These are phyloP conservation scores for Lithohypha guttulata DNA, from an alignment of 2,329 filamentous ascomycete species.

Conservation along the genomic window DNA sequence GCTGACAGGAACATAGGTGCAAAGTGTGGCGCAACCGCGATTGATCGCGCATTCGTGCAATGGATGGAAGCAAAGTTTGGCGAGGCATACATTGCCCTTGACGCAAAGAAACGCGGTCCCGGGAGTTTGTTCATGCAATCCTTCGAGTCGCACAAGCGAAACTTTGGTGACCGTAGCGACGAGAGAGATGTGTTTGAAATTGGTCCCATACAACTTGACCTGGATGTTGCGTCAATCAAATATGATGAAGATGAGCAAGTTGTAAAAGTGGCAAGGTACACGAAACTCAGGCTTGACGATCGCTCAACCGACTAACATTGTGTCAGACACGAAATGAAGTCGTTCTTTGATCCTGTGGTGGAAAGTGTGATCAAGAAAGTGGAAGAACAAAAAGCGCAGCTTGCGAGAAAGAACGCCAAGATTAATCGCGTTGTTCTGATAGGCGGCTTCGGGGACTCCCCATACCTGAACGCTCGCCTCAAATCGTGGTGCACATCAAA, in stretches of 20 bases:
- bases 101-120: conserved; percentile 20
- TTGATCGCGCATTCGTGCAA: conserved; percentile 27
- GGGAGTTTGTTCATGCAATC: conserved; percentile 28
- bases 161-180: conserved; percentile 20
- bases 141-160: conserved; percentile 26
- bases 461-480: conserved; percentile 13
- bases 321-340: conserved; percentile 10
- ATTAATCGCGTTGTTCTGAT: conserved; percentile 5
- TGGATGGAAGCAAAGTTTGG: conserved; percentile 25
- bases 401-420: conserved; percentile 7
- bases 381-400: conserved; percentile 6
- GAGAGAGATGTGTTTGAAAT: background rate
- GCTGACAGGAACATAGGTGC: conserved; percentile 24
- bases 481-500: no score
- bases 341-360: conserved; percentile 13
- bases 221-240: background rate
- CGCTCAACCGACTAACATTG: background rate
- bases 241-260: conserved; percentile 10
- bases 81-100: conserved; percentile 22
- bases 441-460: conserved; percentile 11
- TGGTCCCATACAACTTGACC: background rate
- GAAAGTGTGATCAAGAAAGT: conserved; percentile 10
- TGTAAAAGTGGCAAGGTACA: conserved; percentile 3
- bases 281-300: no score
- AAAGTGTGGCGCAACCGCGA: conserved; percentile 27